Percentiles rank a stretch among this genome's conserved stretches.
Conservation (phyloP, 768 basidiomycete species). For the Agrocybe pediades region DNA sequence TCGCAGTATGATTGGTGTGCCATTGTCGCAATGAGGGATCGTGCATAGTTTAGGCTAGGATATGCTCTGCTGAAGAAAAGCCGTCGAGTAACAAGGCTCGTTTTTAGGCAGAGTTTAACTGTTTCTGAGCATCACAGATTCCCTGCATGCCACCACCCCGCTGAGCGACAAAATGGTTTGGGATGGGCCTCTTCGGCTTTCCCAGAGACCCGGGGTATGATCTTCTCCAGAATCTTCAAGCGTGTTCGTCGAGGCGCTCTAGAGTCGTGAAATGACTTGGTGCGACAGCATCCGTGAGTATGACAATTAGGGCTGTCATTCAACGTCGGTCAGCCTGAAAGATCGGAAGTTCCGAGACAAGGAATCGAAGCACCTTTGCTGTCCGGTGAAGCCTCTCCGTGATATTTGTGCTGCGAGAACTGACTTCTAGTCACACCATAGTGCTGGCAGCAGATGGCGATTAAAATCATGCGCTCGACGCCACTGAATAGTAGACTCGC, state of each 20-base stretch:
- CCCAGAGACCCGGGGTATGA: constrained; percentile 6
- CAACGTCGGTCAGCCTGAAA: too few relatives aligned
- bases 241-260: constrained; percentile 2
- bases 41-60: constrained; percentile 20
- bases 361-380: too few relatives aligned
- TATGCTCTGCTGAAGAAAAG: constrained; percentile 36
- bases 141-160: constrained; percentile 15
- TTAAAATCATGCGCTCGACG: too few relatives aligned
- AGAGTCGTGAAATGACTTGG: not conserved
- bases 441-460: too few relatives aligned
- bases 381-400: too few relatives aligned
- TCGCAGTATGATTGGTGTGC: constrained; percentile 26
- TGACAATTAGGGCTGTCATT: not conserved
- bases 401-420: too few relatives aligned
- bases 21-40: constrained; percentile 31
- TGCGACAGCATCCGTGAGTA: not conserved
- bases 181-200: not conserved
- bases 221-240: not conserved
- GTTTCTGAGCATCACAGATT: constrained; percentile 11
- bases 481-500: too few relatives aligned
- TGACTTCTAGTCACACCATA: too few relatives aligned
- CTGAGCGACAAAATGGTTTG: constrained; percentile 8
- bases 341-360: too few relatives aligned
- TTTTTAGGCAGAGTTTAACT: constrained; percentile 13
- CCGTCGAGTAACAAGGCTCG: constrained; percentile 26